Percentiles rank a stretch among this genome's conserved stretches.
Evolutionary conservation across 1,284 basidiomycete genomes (phyloP).

Genomic region (Ustilago bromivora): DNA sequence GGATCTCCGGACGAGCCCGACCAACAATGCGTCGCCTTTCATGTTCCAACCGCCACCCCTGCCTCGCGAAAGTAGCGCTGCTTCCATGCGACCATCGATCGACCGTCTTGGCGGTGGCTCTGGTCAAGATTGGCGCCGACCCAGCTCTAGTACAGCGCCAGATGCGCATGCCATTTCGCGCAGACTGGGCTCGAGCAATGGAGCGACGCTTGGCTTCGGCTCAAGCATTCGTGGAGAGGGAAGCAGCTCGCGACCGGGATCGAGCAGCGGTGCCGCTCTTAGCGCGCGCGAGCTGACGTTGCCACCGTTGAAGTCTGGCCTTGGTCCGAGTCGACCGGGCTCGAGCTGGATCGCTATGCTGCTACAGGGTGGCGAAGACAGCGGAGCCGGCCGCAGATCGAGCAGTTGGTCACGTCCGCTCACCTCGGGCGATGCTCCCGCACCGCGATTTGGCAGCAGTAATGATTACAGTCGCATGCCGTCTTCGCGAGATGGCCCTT

Average conservation of each 20-base stretch:
- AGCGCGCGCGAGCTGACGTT: constrained; percentile 22
- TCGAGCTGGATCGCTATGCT: constrained; percentile 28
- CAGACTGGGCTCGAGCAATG: constrained; percentile 36
- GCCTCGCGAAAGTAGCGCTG: constrained; percentile 36
- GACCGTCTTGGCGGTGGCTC: constrained; percentile 24
- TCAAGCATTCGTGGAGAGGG: constrained; percentile 19
- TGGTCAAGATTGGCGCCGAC: constrained; percentile 40
- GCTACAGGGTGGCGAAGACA: constrained; percentile 21
- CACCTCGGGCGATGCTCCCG: constrained; percentile 37
- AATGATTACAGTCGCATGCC: constrained; percentile 23
- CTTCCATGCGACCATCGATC: constrained; percentile 24
- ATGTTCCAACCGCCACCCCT: constrained; percentile 61
- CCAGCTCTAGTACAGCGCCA: constrained; percentile 46
- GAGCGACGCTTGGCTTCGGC: constrained; percentile 21
- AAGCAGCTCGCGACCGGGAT: constrained; percentile 32
- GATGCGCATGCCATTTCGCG: constrained; percentile 47
- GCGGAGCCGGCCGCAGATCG: constrained; percentile 9
- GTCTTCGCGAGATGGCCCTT: constrained; percentile 24
- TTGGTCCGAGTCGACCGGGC: constrained; percentile 23
- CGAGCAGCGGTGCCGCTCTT: constrained; percentile 20
- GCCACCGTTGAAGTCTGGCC: constrained; percentile 34
- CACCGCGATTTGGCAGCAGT: constrained; percentile 27
- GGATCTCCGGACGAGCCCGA: constrained; percentile 49
- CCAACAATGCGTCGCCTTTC: constrained; percentile 56
- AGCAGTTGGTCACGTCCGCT: constrained; percentile 41